A percentile compares a stretch with the other conserved stretches of the same genome.
These are phyloP conservation scores for Saccharomycopsis lassenensis DNA, from an alignment of 805 yeast species.

Conservation along the genomic window DNA sequence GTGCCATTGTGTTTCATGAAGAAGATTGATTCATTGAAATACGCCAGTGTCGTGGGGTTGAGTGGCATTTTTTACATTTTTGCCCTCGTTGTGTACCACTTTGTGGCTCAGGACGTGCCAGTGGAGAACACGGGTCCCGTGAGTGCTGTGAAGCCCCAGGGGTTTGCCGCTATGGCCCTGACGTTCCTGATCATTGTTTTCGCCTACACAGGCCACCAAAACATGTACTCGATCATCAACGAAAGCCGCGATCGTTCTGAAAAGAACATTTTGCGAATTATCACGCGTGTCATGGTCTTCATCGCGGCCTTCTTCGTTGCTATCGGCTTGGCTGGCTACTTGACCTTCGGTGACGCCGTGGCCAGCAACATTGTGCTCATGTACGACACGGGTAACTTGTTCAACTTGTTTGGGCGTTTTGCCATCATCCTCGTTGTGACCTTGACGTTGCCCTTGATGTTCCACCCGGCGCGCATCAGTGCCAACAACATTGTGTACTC, in stretches of 20 bases:
- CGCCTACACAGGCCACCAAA: conserved; percentile 77
- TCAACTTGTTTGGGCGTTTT: conserved; percentile 39
- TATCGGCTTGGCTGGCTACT: conserved; percentile 61
- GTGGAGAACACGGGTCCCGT: conserved; percentile 33
- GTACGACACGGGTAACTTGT: conserved; percentile 45
- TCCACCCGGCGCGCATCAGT: conserved; percentile 72
- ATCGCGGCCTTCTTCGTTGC: conserved; percentile 48
- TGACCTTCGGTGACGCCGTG: conserved; percentile 59
- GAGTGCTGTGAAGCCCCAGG: conserved; percentile 32
- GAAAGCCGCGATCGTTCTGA: conserved; percentile 49
- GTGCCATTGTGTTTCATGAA: conserved; percentile 55
- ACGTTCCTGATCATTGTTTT: conserved; percentile 67
- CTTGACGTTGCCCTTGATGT: conserved; percentile 68
- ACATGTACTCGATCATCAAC: conserved; percentile 64
- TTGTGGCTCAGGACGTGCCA: conserved; percentile 34
- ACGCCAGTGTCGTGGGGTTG: conserved; percentile 61
- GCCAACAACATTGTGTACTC: conserved; percentile 53
- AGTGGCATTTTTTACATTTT: conserved; percentile 55
- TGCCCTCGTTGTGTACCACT: conserved; percentile 42
- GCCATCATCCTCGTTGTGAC: conserved; percentile 62
- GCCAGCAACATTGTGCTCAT: conserved; percentile 59
- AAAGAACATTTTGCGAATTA: conserved; percentile 35
- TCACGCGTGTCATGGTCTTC: conserved; percentile 36
- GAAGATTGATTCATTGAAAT: conserved; percentile 56
- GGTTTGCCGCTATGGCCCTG: conserved; percentile 36